Base-by-base conservation (phyloP, 1,284 basidiomycete genomes). In the Fomitopsis pinicola region DNA sequence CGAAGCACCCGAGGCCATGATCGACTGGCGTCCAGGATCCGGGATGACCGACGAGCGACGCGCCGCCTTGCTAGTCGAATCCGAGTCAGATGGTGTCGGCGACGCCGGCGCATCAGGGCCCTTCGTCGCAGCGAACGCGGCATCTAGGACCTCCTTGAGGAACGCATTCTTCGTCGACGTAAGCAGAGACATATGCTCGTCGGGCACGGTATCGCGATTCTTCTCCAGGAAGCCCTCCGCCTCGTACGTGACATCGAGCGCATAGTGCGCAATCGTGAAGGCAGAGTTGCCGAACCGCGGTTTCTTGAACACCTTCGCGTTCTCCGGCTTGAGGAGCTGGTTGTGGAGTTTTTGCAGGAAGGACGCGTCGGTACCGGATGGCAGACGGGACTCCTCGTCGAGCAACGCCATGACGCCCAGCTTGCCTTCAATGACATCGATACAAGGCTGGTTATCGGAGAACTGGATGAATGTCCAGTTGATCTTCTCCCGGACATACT, bases 391-490 rank as follows among this genome's bases (percentile, higher is more conserved):
- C 78, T 99, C 97, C 77, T 99, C 97, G 73, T 99, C 97, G 36
- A 99, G 83, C 35, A 99, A 82, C 2, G 97, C 90, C 56, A 99
- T 83, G 53, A 99, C 92, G 66, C 97, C 97, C 64, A 99, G 88
- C 76, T 91, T 98, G 67, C 96, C 94, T 78, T 99, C 97, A 69
- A 99, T 98, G 68, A 98, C 89, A 73, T 99, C 94, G 74, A 99
- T 99, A 73, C 95, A 98, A 40, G 95, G 95, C 73, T 99, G 97
- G 72, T 99, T 99, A 77, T 99, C 97, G 12, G 92, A 94, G 76
- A 98, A 99, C 72, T 98, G 95, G 76, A 99, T 99, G 77, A 99
- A 99, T 1, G 94, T 98, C 97, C 97, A 99, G 72, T 97, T 95
- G 75, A 99, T 99, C 77, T 98, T 85, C 73, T 99, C 97, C 62